phyloP scores from a whole-genome alignment of 345 rosid species.

The Murraya koenigii region DNA sequence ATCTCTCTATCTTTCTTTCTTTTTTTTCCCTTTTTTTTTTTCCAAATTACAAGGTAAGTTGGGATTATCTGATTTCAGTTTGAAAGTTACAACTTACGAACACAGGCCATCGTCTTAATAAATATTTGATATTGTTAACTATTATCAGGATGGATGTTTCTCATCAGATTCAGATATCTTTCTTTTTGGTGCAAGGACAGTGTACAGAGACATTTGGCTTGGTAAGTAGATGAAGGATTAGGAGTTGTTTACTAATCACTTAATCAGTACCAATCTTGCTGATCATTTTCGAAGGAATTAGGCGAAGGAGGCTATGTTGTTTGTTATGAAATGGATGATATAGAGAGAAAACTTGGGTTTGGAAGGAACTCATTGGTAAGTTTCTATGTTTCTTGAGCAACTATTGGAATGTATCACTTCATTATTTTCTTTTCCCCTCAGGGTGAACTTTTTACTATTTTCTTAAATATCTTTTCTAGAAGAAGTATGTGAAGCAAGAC shows the following conservation, averaged over 20 bases:
- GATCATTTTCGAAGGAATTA: constrained; percentile 35
- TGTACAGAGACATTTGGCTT: constrained; percentile 87
- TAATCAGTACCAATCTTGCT: constrained; percentile 7
- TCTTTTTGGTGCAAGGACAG: constrained; percentile 91
- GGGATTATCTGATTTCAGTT: not conserved
- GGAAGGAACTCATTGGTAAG: constrained; percentile 91
- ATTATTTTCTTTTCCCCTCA: not conserved
- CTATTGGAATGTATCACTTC: constrained; percentile 7
- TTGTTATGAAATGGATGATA: constrained; percentile 92
- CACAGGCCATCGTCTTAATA: not conserved
- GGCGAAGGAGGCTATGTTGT: constrained; percentile 85
- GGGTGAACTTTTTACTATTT: constrained; percentile 4
- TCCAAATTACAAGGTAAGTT: not conserved
- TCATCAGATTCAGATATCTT: constrained; percentile 89
- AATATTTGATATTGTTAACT: constrained; percentile 14
- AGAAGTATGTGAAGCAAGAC: not conserved
- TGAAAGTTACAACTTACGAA: constrained; percentile 11
- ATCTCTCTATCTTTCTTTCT: too few relatives aligned
- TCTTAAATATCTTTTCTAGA: not conserved
- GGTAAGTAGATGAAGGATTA: constrained; percentile 36
- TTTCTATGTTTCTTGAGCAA: constrained; percentile 21
- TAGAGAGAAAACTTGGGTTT: constrained; percentile 75
- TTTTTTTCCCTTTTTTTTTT: constrained; percentile 7
- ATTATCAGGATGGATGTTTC: constrained; percentile 87
- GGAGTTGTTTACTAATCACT: not conserved